These are phyloP conservation scores for Talaromyces verruculosus DNA, from an alignment of 2,329 filamentous ascomycete genomes.

Conservation along the genomic window DNA sequence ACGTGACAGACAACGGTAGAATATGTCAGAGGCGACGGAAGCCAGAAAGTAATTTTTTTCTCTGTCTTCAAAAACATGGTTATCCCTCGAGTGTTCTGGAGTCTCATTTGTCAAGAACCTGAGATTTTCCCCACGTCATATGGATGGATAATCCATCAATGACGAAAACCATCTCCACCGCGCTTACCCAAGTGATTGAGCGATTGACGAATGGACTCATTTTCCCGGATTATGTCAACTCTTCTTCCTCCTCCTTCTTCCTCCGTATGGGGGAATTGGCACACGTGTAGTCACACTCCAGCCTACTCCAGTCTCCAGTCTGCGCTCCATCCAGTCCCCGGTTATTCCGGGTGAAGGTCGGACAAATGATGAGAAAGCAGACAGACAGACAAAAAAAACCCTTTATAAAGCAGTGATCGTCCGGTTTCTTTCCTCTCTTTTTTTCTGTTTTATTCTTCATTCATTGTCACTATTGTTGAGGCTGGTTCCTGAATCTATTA, in stretches of 20 bases:
- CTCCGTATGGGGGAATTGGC: not conserved
- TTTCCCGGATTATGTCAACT: not conserved
- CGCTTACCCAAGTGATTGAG: no score
- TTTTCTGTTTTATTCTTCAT: not conserved
- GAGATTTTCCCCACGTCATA: not conserved
- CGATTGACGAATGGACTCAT: not conserved
- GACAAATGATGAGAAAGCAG: not conserved
- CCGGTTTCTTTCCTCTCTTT: not conserved
- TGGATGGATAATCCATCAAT: not conserved
- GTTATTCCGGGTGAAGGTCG: conserved; percentile 1
- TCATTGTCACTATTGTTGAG: not conserved
- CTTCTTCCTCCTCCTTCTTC: not conserved
- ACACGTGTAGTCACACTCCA: not conserved
- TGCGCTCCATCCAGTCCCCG: not conserved
- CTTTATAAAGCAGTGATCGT: conserved; percentile 3
- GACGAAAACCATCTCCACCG: conserved; percentile 8
- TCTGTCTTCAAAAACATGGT: not conserved
- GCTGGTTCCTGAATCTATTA: conserved; percentile 7
- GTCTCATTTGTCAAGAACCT: not conserved
- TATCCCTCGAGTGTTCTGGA: not conserved
- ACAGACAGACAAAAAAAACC: not conserved
- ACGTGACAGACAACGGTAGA: not conserved
- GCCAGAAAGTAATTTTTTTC: not conserved
- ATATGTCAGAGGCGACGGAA: not conserved
- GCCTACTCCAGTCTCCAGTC: not conserved